A percentile compares a stretch with the other conserved stretches of the same genome.
phyloP scores from a whole-genome alignment of 2,329 filamentous ascomycete genomes.

The Calonectria honghensis region DNA sequence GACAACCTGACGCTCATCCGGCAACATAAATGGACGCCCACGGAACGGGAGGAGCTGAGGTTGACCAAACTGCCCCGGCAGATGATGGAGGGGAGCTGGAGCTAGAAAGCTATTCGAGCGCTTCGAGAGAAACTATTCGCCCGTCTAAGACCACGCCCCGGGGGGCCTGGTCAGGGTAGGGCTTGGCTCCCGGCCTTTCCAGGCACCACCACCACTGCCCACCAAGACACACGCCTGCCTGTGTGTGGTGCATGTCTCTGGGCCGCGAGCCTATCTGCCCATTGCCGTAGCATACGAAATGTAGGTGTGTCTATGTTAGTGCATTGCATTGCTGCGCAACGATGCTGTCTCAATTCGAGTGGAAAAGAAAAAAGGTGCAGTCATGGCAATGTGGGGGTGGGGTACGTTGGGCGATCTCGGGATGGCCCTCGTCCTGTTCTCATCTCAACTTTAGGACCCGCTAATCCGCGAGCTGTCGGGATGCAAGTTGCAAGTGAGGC shows the following conservation, averaged over 20 bases:
- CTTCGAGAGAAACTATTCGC: constrained; percentile 31
- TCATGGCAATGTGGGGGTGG: constrained; percentile 37
- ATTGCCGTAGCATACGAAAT: constrained; percentile 20
- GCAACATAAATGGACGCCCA: constrained; percentile 20
- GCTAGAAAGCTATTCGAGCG: constrained; percentile 30
- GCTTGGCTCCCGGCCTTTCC: constrained; percentile 32
- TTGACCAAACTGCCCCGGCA: constrained; percentile 17
- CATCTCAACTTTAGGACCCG: constrained; percentile 6
- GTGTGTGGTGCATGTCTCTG: constrained; percentile 18
- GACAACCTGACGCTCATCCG: constrained; percentile 46
- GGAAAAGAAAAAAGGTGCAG: neutral
- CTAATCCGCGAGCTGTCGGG: constrained; percentile 18
- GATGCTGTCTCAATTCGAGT: constrained; percentile 27
- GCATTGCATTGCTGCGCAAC: constrained; percentile 23
- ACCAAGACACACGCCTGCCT: constrained; percentile 24
- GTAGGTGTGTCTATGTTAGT: constrained; percentile 22
- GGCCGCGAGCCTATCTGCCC: constrained; percentile 7
- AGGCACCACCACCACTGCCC: constrained; percentile 28
- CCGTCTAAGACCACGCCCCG: constrained; percentile 27
- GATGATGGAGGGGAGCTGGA: constrained; percentile 20
- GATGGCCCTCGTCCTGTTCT: constrained; percentile 32
- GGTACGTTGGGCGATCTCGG: constrained; percentile 28
- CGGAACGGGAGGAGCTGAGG: constrained; percentile 26
- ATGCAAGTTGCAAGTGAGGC: constrained; percentile 27
- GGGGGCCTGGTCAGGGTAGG: constrained; percentile 15